phyloP scores from a whole-genome alignment of 768 basidiomycete genomes.

The Leccinum subgranulosum region DNA sequence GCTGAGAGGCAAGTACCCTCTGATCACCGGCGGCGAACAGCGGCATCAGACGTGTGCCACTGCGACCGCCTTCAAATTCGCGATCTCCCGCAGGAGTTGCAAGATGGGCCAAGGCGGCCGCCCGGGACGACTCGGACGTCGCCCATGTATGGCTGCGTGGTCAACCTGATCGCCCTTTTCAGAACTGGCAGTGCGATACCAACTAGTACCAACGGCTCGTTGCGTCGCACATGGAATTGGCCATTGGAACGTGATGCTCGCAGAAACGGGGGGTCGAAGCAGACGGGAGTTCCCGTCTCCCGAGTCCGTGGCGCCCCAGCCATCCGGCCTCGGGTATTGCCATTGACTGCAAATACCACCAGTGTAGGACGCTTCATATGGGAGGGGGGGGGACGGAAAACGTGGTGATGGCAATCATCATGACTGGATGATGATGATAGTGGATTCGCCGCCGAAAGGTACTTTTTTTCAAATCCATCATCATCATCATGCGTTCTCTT shows the following conservation, averaged over 20 bases:
- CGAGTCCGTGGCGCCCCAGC: not conserved
- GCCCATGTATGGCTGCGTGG: constrained; percentile 36
- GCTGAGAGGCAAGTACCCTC: constrained; percentile 1
- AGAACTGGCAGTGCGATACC: too few relatives aligned
- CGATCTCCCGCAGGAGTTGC: constrained; percentile 46
- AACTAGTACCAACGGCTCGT: constrained; percentile 42
- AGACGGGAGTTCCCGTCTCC: constrained; percentile 20
- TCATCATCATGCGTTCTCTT: too few relatives aligned
- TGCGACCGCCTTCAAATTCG: constrained; percentile 44
- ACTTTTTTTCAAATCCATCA: too few relatives aligned
- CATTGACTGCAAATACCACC: not conserved
- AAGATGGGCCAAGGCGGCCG: constrained; percentile 49
- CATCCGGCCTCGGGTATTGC: not conserved
- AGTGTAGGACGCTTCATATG: too few relatives aligned
- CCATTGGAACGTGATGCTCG: constrained; percentile 47
- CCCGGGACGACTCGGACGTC: constrained; percentile 29
- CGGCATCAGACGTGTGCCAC: constrained; percentile 52
- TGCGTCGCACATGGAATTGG: constrained; percentile 44
- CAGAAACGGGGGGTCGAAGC: constrained; percentile 37
- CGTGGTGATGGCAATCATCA: too few relatives aligned
- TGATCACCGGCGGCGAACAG: constrained; percentile 37
- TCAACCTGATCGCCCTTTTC: constrained; percentile 31
- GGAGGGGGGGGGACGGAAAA: too few relatives aligned
- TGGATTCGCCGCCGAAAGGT: too few relatives aligned
- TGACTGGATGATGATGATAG: too few relatives aligned